Percentiles rank a stretch among this genome's conserved stretches.
phyloP scores from a whole-genome alignment of 495 filamentous ascomycete species.

The Eremomyces bilateralis region DNA sequence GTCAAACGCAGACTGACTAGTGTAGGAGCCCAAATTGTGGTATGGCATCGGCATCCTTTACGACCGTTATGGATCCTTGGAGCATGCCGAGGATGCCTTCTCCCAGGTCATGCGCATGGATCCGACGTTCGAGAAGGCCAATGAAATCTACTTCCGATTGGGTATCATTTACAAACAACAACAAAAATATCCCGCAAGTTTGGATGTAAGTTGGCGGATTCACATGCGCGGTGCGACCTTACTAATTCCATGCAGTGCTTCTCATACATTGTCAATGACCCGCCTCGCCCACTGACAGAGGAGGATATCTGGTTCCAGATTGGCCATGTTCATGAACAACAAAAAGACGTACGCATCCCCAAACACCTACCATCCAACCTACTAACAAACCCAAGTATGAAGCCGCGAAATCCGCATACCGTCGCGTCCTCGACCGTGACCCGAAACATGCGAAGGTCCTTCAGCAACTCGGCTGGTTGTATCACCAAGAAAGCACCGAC shows the following conservation, averaged over 20 bases:
- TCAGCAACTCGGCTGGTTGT: constrained; percentile 93
- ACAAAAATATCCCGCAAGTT: constrained; percentile 74
- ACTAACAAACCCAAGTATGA: constrained; percentile 46
- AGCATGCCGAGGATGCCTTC: constrained; percentile 96
- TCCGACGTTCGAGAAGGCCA: constrained; percentile 94
- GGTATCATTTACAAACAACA: constrained; percentile 99
- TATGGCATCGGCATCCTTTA: constrained; percentile 98
- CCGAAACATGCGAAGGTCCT: constrained; percentile 95
- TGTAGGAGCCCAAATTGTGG: constrained; percentile 93
- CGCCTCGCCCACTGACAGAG: constrained; percentile 79
- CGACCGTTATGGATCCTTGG: constrained; percentile 87
- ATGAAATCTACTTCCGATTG: constrained; percentile 96
- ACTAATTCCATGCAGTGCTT: constrained; percentile 46
- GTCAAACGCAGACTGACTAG: constrained; percentile 4
- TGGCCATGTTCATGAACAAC: constrained; percentile 94
- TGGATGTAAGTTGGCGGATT: constrained; percentile 78
- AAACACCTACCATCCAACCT: constrained; percentile 9
- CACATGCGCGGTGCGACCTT: not conserved
- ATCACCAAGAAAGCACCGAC: constrained; percentile 81
- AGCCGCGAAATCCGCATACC: constrained; percentile 74
- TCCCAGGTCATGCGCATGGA: constrained; percentile 99
- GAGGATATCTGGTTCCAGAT: constrained; percentile 99
- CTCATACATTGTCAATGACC: constrained; percentile 88
- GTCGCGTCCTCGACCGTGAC: constrained; percentile 81
- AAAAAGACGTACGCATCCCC: constrained; percentile 67